Evolutionary conservation across 805 yeast species (phyloP).

Genomic region (Naumovozyma baii): DNA sequence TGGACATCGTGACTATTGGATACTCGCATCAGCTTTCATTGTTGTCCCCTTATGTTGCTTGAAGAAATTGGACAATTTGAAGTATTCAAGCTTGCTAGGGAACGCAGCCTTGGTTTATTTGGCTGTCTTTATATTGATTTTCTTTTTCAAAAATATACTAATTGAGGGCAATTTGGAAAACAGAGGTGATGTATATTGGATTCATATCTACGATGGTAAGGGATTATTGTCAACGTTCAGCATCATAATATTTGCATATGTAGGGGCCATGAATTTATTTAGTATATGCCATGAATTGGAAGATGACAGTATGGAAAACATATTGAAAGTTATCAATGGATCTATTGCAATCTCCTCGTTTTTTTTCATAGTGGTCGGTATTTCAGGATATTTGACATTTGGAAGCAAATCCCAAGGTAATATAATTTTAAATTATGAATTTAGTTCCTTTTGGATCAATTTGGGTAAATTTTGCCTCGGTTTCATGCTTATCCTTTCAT

Average conservation of each 20-base stretch:
- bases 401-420: slow-evolving; percentile 61
- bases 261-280: slow-evolving; percentile 75
- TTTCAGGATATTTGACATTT: slow-evolving; percentile 63
- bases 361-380: slow-evolving; percentile 55
- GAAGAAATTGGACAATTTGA: slow-evolving; percentile 56
- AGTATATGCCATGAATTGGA: slow-evolving; percentile 64
- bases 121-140: slow-evolving; percentile 35
- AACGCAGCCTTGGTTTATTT: slow-evolving; percentile 57
- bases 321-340: slow-evolving; percentile 34
- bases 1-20: slow-evolving; percentile 33
- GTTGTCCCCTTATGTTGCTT: slow-evolving; percentile 57
- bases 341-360: slow-evolving; percentile 46
- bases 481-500: slow-evolving; percentile 65
- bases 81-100: slow-evolving; percentile 63
- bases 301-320: slow-evolving; percentile 42
- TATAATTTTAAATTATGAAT: slow-evolving; percentile 57
- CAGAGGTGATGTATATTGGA: slow-evolving; percentile 35
- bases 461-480: slow-evolving; percentile 55
- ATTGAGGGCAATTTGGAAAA: slow-evolving; percentile 21
- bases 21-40: slow-evolving; percentile 40
- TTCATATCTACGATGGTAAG: slow-evolving; percentile 35
- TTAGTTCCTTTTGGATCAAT: slow-evolving; percentile 37
- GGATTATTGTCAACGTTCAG: slow-evolving; percentile 56
- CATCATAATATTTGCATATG: slow-evolving; percentile 68
- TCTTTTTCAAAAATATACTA: slow-evolving; percentile 34